Percentiles rank a stretch among this genome's conserved stretches.
Conservation (phyloP, 192 early-diverging fungal genomes). For the Gorgonomyces haynaldii region DNA sequence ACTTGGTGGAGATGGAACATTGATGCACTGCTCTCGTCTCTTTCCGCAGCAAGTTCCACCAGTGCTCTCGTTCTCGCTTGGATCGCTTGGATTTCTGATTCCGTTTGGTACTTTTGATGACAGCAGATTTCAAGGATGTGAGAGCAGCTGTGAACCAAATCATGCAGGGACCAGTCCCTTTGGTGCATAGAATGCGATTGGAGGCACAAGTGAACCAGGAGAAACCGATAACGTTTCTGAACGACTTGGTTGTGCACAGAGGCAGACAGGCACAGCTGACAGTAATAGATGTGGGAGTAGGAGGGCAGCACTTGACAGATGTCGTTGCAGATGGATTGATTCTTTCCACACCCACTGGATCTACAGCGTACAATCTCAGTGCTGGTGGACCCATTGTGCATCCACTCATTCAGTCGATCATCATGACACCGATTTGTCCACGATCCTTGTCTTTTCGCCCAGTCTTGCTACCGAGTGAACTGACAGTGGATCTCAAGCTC, state of each 20-base stretch:
- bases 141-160: slow-evolving; percentile 43
- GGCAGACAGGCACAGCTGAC: slow-evolving; percentile 76
- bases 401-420: slow-evolving; percentile 74
- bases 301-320: slow-evolving; percentile 71
- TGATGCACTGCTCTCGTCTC: slow-evolving; percentile 73
- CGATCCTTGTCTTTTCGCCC: slow-evolving; percentile 62
- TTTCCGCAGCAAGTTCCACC: slow-evolving; percentile 69
- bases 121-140: slow-evolving; percentile 54
- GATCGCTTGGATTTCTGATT: slow-evolving; percentile 82
- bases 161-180: slow-evolving; percentile 48
- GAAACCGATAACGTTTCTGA: slow-evolving; percentile 50
- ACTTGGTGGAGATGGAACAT: slow-evolving; percentile 87
- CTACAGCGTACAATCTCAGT: slow-evolving; percentile 81
- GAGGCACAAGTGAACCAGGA: slow-evolving; percentile 18
- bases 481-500: slow-evolving; percentile 2
- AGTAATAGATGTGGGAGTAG: slow-evolving; percentile 66
- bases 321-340: slow-evolving; percentile 63
- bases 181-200: slow-evolving; percentile 72
- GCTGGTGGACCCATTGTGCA: slow-evolving; percentile 84
- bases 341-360: slow-evolving; percentile 80
- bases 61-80: slow-evolving; percentile 87
- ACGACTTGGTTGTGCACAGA: slow-evolving; percentile 80
- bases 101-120: slow-evolving; percentile 43
- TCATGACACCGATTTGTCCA: slow-evolving; percentile 81
- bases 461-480: slow-evolving; percentile 56